These are phyloP conservation scores for Thielaviopsis euricoi DNA, from an alignment of 2,329 filamentous ascomycete genomes.

Conservation along the genomic window DNA sequence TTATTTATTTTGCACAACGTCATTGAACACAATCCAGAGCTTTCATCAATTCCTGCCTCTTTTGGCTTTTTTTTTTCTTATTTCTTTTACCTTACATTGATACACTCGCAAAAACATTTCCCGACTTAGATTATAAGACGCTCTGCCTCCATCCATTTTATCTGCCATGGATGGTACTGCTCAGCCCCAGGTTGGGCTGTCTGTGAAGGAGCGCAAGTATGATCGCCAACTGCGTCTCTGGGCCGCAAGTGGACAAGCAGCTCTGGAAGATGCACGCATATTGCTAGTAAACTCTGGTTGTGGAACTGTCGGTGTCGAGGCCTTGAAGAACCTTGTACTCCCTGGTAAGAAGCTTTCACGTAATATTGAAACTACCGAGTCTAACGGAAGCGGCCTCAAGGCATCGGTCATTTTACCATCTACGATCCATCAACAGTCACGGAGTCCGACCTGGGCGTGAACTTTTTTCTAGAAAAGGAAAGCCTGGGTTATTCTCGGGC, in stretches of 20 bases:
- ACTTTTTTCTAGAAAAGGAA: slow-evolving; percentile 83
- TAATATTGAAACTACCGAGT: not conserved
- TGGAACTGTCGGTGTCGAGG: slow-evolving; percentile 79
- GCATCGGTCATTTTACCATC: slow-evolving; percentile 83
- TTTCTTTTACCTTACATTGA: not conserved
- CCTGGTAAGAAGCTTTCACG: slow-evolving; percentile 39
- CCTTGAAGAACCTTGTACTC: slow-evolving; percentile 91
- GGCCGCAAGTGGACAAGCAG: slow-evolving; percentile 82
- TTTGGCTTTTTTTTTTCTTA: not conserved
- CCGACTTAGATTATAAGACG: no score
- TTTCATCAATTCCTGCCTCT: no score
- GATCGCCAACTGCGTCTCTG: slow-evolving; percentile 89
- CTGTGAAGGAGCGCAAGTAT: slow-evolving; percentile 61
- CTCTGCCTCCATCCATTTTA: not conserved
- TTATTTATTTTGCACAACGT: not conserved
- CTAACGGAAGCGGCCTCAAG: slow-evolving; percentile 22
- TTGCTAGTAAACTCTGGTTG: slow-evolving; percentile 73
- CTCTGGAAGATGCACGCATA: slow-evolving; percentile 81
- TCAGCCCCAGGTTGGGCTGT: slow-evolving; percentile 29
- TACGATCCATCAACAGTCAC: slow-evolving; percentile 63
- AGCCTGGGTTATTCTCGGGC: slow-evolving; percentile 65
- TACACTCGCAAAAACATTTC: no score
- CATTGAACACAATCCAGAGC: not conserved
- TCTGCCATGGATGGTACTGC: not conserved
- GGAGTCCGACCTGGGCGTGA: slow-evolving; percentile 76